Evolutionary conservation across 805 yeast species (phyloP), one percentile per base, ranked within the genome.

Genomic region (Saccharomycopsis synnaedendra): DNA sequence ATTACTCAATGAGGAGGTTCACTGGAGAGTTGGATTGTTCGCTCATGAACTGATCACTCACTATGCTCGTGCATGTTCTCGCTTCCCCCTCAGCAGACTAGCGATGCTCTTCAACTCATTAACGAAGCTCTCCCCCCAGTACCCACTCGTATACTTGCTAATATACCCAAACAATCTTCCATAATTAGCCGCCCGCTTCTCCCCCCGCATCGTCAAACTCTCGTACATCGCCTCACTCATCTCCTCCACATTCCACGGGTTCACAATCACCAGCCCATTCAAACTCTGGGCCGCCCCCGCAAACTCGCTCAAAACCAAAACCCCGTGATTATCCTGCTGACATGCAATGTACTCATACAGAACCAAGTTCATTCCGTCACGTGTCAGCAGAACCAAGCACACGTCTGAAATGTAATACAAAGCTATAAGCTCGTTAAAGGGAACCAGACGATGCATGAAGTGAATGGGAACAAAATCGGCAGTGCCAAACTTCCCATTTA

Each of bases 221-320:
- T 88, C 96, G 59, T 81, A 73, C 47, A 90, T 82, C 3, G 97
- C 83, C 40, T 78, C 85, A 19, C 94, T 80, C 60, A 90, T 65
- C 56, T 93, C 98, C 56, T 93, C 98, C 28, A 89, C 90, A 62
- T 90, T 93, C 99, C 99, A 93, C 3, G 99, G 99, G 60, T 93
- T 93, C 27, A 93, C 95, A 50, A 93, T 78, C 9, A 90, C 63
- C 1, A 96, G 88, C 29, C 99, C 99, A 60, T 93, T 90, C 54
- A 93, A 70, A 1, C 95, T 84, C 66, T 93, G 99, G 1, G 98
- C 97, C n/a, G 98, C 98, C 43, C 99, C 99, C 0, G 98, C 93
- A 67, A 93, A 93, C 66, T 93, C 99, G 39, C 95, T 82, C 53
- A 93, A 64, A 43, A 93, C 85, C 56, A 93, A 71, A 3, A 88